Base-by-base conservation (phyloP, 2,329 filamentous ascomycete species). In the Fusarium oligoseptatum region DNA sequence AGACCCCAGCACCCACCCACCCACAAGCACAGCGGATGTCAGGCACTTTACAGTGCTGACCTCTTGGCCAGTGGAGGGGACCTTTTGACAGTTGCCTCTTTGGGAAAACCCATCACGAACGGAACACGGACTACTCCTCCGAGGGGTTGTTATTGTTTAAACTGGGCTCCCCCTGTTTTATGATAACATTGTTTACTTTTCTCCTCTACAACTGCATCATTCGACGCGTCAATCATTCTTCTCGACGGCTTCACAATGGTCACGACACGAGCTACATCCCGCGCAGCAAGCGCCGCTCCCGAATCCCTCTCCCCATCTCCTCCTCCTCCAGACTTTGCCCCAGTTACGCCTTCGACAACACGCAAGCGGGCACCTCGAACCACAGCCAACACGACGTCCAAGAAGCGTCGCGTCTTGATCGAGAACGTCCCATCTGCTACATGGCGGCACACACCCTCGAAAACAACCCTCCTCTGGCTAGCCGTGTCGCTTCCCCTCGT, bases 401-500 rank as follows among this genome's bases (percentile, higher is more conserved):
- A 68, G 62, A 75, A 72, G 32, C 74, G 69, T 62, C 50, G 45
- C 52, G 55, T 68, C 55, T 48, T n/a, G 64, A 12, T 55, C 61
- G 56, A 64, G 32, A 32, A 32, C 6, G 34, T 10, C 15, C 22
- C 45, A 50, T 27, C 62, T 11, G 41, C 32, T 2, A 56, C 20
- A 55, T 89, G 84, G 84, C 73, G 80, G 34, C 88, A 91, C 82
- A 78, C 82, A 6, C 88, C 89, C 6, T 82, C 85, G 9, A 69
- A 77, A 2, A 64, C 81, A 1, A 88, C 86, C 24, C 87, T 94
- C 50, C 75, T 91, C 73, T 97, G 95, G 95, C 87, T 97, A 29
- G 83, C 88, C 68, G 73, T 96, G 71, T 95, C 93, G 22, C 84
- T 97, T 17, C 94, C 94, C 2, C 88, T 97, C 70, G 94, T 97